These are phyloP conservation scores for Epichloe aotearoae DNA, from an alignment of 2,329 filamentous ascomycete species.

Conservation along the genomic window DNA sequence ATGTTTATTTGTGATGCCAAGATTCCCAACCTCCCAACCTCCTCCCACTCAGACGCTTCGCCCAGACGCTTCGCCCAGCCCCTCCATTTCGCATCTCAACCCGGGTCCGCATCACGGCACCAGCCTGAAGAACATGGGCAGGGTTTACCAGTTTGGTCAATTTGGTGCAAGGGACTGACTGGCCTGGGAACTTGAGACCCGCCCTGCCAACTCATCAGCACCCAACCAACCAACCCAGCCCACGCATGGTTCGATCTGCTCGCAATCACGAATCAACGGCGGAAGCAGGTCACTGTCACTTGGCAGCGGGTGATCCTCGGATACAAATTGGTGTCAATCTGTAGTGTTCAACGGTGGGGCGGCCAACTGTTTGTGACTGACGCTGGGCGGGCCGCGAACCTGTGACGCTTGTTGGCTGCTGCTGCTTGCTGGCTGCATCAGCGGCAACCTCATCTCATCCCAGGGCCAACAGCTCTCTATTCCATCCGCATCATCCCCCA, in stretches of 20 bases:
- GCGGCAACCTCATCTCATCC: slow-evolving; percentile 1
- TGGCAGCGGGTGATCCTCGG: not conserved
- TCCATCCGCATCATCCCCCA: slow-evolving; percentile 1
- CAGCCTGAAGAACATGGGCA: too few species aligned
- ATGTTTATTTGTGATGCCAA: not conserved
- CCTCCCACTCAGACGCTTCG: slow-evolving; percentile 13
- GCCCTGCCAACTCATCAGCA: slow-evolving; percentile 3
- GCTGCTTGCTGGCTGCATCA: slow-evolving; percentile 1
- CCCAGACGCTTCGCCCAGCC: slow-evolving; percentile 18
- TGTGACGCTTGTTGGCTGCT: slow-evolving; percentile 5
- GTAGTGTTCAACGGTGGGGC: not conserved
- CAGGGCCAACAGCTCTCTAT: not conserved
- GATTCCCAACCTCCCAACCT: slow-evolving; percentile 19
- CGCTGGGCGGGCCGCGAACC: too few species aligned
- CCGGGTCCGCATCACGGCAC: not conserved
- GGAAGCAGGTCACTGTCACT: not conserved
- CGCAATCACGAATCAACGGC: too few species aligned
- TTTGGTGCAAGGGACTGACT: too few species aligned
- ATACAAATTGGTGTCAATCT: not conserved
- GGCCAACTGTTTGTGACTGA: too few species aligned
- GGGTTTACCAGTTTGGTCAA: too few species aligned
- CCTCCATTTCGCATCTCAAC: slow-evolving; percentile 9
- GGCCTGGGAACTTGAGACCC: not conserved
- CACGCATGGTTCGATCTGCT: too few species aligned
- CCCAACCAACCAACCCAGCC: too few species aligned